Conservation (phyloP, 371 early-diverging fungal species). For the Fennellomyces sp. region DNA sequence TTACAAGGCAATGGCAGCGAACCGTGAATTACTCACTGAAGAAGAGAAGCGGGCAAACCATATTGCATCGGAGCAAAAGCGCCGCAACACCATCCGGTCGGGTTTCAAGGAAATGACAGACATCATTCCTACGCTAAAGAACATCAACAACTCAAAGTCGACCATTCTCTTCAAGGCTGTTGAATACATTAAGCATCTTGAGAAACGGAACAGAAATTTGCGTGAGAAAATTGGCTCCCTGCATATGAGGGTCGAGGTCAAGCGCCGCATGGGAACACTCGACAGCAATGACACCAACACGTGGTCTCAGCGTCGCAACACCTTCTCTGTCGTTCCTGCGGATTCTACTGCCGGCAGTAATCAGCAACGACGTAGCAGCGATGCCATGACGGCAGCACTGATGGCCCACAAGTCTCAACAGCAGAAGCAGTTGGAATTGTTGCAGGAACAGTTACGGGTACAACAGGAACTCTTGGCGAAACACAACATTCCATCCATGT, state of each 20-base stretch:
- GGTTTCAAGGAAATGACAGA: slow-evolving; percentile 85
- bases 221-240: slow-evolving; percentile 57
- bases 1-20: not conserved
- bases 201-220: slow-evolving; percentile 50
- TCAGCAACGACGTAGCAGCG: slow-evolving; percentile 1
- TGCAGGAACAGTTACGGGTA: slow-evolving; percentile 24
- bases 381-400: slow-evolving; percentile 37
- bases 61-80: slow-evolving; percentile 74
- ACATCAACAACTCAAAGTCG: slow-evolving; percentile 58
- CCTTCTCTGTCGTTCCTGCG: slow-evolving; percentile 1
- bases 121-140: slow-evolving; percentile 72
- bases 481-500: slow-evolving; percentile 16
- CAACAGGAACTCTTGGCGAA: slow-evolving; percentile 39
- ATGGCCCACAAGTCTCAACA: slow-evolving; percentile 43
- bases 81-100: slow-evolving; percentile 83
- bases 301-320: slow-evolving; percentile 7
- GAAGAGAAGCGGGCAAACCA: slow-evolving; percentile 74
- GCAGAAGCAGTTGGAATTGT: slow-evolving; percentile 24
- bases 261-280: slow-evolving; percentile 23
- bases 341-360: not conserved
- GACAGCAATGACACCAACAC: not conserved
- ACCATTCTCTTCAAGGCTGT: slow-evolving; percentile 59
- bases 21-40: slow-evolving; percentile 68
- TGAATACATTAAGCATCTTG: slow-evolving; percentile 48
- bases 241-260: slow-evolving; percentile 51